Conservation (phyloP, 2,329 filamentous ascomycete genomes). For the Helminthosporium solani region DNA sequence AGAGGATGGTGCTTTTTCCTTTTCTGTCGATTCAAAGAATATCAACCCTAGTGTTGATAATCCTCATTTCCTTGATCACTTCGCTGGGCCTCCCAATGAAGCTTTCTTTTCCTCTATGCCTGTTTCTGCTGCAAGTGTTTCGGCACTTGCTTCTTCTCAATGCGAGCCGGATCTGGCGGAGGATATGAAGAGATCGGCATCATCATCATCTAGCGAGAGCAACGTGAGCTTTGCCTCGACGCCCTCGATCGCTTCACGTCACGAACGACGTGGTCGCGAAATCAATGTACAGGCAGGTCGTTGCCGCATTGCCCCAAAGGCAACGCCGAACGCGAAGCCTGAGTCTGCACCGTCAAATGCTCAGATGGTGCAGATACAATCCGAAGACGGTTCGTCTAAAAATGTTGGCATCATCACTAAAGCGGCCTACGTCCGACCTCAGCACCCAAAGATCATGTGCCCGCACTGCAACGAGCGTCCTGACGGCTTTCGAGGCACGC, state of each 20-base stretch:
- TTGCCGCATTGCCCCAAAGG: constrained; percentile 53
- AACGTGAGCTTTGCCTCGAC: constrained; percentile 49
- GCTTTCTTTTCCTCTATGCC: constrained; percentile 35
- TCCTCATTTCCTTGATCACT: constrained; percentile 33
- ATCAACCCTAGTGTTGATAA: constrained; percentile 34
- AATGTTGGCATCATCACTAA: constrained; percentile 54
- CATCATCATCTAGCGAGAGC: constrained; percentile 44
- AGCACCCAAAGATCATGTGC: constrained; percentile 72
- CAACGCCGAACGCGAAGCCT: constrained; percentile 29
- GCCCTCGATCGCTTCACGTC: constrained; percentile 47
- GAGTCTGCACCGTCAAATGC: constrained; percentile 40
- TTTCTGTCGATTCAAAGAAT: constrained; percentile 38
- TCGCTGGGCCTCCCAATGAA: constrained; percentile 42
- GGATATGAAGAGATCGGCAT: constrained; percentile 55
- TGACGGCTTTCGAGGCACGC: constrained; percentile 80
- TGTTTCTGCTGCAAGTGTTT: constrained; percentile 33
- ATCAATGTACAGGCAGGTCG: constrained; percentile 50
- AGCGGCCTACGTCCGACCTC: constrained; percentile 62
- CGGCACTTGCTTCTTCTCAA: constrained; percentile 34
- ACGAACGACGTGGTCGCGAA: constrained; percentile 51
- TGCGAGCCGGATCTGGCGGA: constrained; percentile 39
- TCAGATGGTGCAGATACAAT: constrained; percentile 54
- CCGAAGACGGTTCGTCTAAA: constrained; percentile 55
- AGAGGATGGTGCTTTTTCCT: constrained; percentile 39
- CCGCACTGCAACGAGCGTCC: constrained; percentile 68